phyloP scores from a whole-genome alignment of 768 basidiomycete genomes.

The Kwoniella sp. region DNA sequence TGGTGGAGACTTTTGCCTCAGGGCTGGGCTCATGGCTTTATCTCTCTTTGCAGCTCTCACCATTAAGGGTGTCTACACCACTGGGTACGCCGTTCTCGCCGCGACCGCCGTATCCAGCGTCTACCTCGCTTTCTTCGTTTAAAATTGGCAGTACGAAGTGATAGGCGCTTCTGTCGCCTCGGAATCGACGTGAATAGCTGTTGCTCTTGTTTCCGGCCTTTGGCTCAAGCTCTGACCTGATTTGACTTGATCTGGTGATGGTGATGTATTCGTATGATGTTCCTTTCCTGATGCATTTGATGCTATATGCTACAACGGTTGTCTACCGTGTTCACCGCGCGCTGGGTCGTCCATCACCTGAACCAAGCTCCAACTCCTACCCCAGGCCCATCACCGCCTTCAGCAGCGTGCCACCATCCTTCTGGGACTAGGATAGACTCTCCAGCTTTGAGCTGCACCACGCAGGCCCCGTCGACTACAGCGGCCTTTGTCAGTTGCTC shows the following conservation, averaged over 20 bases:
- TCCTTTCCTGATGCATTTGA: neutral
- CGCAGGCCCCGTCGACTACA: conserved; percentile 31
- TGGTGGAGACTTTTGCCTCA: neutral
- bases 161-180: neutral
- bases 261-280: conserved; percentile 18
- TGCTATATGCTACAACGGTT: neutral
- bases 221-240: neutral
- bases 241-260: neutral
- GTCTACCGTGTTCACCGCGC: too few relatives aligned
- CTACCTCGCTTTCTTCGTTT: conserved; percentile 64
- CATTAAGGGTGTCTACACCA: conserved; percentile 75
- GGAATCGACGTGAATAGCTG: neutral
- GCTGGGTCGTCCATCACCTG: conserved; percentile 24
- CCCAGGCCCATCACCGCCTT: conserved; percentile 40
- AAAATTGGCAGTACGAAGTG: conserved; percentile 2
- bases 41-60: conserved; percentile 65
- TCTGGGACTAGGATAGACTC: conserved; percentile 50
- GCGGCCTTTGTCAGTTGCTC: conserved; percentile 30
- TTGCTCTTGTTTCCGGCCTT: neutral
- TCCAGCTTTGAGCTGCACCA: conserved; percentile 37
- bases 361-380: conserved; percentile 51
- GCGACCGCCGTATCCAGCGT: conserved; percentile 75
- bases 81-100: conserved; percentile 82
- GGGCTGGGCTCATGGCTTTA: conserved; percentile 6
- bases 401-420: conserved; percentile 54